A percentile compares a stretch with the other conserved stretches of the same genome.
phyloP scores from a whole-genome alignment of 768 basidiomycete genomes.

The Termitomyces sp. region DNA sequence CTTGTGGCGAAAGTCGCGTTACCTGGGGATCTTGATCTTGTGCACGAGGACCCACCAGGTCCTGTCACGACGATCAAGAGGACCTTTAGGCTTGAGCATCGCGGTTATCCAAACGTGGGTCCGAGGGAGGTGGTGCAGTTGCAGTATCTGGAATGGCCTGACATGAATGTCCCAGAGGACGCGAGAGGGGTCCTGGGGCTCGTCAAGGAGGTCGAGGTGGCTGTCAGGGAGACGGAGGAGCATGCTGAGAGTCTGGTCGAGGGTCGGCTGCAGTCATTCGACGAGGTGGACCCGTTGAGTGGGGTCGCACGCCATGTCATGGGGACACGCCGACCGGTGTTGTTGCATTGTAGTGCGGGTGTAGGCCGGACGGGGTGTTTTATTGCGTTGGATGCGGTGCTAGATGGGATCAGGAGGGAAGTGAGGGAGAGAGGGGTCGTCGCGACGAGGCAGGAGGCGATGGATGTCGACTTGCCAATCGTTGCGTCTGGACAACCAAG shows the following conservation, averaged over 20 bases:
- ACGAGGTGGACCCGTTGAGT: constrained; percentile 42
- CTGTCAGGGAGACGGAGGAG: constrained; percentile 28
- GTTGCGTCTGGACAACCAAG: neutral
- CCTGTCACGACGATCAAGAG: constrained; percentile 43
- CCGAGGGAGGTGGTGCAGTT: constrained; percentile 76
- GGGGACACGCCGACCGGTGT: constrained; percentile 47
- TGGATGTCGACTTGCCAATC: constrained; percentile 23
- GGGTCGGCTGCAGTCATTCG: neutral
- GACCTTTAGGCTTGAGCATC: constrained; percentile 65
- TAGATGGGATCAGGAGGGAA: constrained; percentile 69
- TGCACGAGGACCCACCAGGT: constrained; percentile 1
- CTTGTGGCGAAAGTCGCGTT: constrained; percentile 30
- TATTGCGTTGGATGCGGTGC: constrained; percentile 82
- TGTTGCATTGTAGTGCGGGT: constrained; percentile 91
- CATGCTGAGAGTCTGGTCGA: constrained; percentile 7
- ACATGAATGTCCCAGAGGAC: constrained; percentile 90
- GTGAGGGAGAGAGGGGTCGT: too few relatives aligned
- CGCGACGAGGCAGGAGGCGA: constrained; percentile 9
- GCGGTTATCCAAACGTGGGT: constrained; percentile 49
- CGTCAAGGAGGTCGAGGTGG: constrained; percentile 61
- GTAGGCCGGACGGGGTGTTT: constrained; percentile 94
- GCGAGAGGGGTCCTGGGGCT: constrained; percentile 71
- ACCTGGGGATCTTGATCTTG: constrained; percentile 11
- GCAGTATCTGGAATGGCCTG: constrained; percentile 95
- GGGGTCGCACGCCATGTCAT: constrained; percentile 53